phyloP scores from a whole-genome alignment of 371 early-diverging fungal species.

The Mortierella sp. region DNA sequence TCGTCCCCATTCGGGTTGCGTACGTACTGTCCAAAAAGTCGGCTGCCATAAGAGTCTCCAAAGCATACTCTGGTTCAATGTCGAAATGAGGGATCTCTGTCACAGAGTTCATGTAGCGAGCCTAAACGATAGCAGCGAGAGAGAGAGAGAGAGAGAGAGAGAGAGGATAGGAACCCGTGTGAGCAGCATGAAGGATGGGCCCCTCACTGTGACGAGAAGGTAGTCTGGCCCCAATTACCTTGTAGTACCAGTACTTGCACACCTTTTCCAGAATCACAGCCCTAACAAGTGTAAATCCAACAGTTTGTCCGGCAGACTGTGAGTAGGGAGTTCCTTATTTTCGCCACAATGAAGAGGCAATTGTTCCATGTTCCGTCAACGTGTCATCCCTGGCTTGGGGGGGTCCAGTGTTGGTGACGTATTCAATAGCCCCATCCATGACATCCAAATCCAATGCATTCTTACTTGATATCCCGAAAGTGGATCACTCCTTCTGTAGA shows the following conservation, averaged over 20 bases:
- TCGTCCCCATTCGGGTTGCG: not conserved
- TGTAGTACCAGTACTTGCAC: slow-evolving; percentile 91
- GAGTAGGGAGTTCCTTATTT: no score
- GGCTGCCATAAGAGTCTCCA: slow-evolving; percentile 95
- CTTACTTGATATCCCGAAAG: slow-evolving; percentile 92
- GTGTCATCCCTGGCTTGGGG: no score
- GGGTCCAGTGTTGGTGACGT: no score
- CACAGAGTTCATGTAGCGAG: slow-evolving; percentile 70
- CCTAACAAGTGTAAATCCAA: no score
- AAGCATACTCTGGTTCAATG: slow-evolving; percentile 88
- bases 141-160: not conserved
- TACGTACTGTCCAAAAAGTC: slow-evolving; percentile 88
- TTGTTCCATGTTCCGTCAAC: no score
- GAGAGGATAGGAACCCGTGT: not conserved
- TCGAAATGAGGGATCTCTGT: slow-evolving; percentile 90
- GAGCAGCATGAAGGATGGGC: no score
- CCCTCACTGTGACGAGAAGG: no score
- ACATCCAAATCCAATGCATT: not conserved
- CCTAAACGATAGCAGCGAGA: slow-evolving; percentile 18
- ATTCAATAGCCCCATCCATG: no score
- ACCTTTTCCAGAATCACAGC: slow-evolving; percentile 92
- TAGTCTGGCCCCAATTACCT: no score
- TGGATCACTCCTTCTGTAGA: slow-evolving; percentile 86
- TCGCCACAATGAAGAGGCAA: no score
- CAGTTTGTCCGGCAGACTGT: no score